Evolutionary conservation across 192 early-diverging fungal genomes (phyloP).

Genomic region (Coemansia sp.): DNA sequence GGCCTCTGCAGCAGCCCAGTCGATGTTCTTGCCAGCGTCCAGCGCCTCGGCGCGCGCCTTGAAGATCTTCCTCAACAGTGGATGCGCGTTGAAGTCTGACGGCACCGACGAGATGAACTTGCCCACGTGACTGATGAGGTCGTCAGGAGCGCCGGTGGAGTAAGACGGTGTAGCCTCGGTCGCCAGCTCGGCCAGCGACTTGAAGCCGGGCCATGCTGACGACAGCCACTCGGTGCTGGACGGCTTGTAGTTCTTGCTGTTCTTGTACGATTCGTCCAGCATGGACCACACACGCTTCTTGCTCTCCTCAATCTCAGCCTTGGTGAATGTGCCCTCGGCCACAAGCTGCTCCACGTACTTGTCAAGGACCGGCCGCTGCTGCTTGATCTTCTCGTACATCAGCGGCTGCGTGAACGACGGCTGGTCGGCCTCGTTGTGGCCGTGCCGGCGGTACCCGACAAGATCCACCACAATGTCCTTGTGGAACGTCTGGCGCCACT

Average conservation of each 20-base stretch:
- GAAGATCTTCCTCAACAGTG: constrained; percentile 84
- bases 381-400: constrained; percentile 92
- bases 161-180: constrained; percentile 70
- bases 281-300: constrained; percentile 91
- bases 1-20: constrained; percentile 95
- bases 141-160: constrained; percentile 70
- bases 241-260: constrained; percentile 88
- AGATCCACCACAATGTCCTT: constrained; percentile 96
- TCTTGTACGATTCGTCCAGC: constrained; percentile 89
- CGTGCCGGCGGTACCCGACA: constrained; percentile 96
- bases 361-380: constrained; percentile 81
- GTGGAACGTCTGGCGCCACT: constrained; percentile 96
- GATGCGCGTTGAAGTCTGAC: constrained; percentile 81
- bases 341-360: constrained; percentile 86
- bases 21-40: constrained; percentile 78
- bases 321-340: constrained; percentile 80
- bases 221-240: constrained; percentile 94
- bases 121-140: constrained; percentile 82
- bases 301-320: constrained; percentile 81
- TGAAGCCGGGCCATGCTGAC: constrained; percentile 88
- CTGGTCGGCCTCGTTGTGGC: constrained; percentile 99
- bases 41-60: constrained; percentile 82
- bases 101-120: constrained; percentile 80
- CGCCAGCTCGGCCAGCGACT: constrained; percentile 75
- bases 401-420: constrained; percentile 97